Conservation (phyloP, 2,329 filamentous ascomycete genomes). For the Diaporthe sp. region DNA sequence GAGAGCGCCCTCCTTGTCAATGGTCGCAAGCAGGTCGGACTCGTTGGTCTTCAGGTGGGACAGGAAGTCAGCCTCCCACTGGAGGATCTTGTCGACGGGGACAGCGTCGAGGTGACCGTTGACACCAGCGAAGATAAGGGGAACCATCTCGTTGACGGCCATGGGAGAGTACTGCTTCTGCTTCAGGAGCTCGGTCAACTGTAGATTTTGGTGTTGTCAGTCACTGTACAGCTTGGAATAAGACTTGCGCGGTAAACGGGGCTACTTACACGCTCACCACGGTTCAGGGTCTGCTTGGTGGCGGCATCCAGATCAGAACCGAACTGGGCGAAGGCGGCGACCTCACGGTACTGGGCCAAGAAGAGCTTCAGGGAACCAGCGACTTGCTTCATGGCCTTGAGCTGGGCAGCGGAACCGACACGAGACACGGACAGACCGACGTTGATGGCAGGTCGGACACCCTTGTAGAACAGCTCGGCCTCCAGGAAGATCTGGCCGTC, state of each 20-base stretch:
- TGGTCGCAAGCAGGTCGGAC: constrained; percentile 83
- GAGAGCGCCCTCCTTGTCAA: constrained; percentile 95
- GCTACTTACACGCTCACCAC: constrained; percentile 94
- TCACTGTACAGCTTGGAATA: not conserved
- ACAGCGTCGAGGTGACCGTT: constrained; percentile 93
- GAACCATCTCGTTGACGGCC: constrained; percentile 99
- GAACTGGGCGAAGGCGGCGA: constrained; percentile 99
- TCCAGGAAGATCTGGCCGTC: constrained; percentile 99
- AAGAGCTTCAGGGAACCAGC: constrained; percentile 99
- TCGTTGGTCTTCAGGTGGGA: constrained; percentile 93
- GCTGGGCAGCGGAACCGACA: constrained; percentile 99
- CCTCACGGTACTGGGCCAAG: constrained; percentile 99
- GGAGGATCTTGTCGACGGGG: constrained; percentile 90
- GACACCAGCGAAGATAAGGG: constrained; percentile 98
- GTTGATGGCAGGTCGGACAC: constrained; percentile 99
- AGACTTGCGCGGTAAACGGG: not conserved
- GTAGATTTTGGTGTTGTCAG: constrained; percentile 47
- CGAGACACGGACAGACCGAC: constrained; percentile 99
- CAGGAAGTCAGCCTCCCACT: constrained; percentile 96
- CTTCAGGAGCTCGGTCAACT: constrained; percentile 97
- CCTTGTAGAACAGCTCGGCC: constrained; percentile 99
- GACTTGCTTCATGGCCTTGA: constrained; percentile 99
- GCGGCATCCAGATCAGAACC: constrained; percentile 99
- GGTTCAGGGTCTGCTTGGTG: constrained; percentile 97
- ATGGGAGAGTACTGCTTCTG: constrained; percentile 99